Conservation (phyloP, 2,329 filamentous ascomycete species). For the Trematosphaeria pertusa region DNA sequence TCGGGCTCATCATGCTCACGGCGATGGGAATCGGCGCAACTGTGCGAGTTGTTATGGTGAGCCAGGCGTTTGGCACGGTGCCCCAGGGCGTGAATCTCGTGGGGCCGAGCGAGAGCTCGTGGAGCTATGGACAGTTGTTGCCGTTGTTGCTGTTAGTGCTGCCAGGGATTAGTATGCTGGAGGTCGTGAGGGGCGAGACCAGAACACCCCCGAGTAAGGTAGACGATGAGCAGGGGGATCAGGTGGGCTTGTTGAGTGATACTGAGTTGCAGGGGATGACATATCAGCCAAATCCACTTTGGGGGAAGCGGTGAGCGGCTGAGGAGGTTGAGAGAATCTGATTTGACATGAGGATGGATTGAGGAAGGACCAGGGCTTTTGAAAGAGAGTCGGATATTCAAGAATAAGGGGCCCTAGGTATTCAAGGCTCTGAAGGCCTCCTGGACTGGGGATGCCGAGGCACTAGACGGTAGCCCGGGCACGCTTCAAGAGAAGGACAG, state of each 20-base stretch:
- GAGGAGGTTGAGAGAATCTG: background rate
- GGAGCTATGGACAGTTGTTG: conserved; percentile 70
- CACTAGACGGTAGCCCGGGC: background rate
- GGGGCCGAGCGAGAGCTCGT: conserved; percentile 63
- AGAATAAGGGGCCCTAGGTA: background rate
- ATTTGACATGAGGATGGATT: background rate
- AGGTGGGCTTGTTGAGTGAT: conserved; percentile 35
- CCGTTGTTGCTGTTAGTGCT: conserved; percentile 66
- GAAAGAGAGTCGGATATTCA: background rate
- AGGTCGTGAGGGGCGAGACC: conserved; percentile 63
- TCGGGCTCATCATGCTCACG: conserved; percentile 58
- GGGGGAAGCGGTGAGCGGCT: conserved; percentile 24
- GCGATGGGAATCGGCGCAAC: conserved; percentile 66
- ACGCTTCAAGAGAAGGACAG: background rate
- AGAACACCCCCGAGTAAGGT: conserved; percentile 52
- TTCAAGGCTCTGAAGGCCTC: background rate
- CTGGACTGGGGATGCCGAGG: background rate
- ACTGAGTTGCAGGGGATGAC: conserved; percentile 48
- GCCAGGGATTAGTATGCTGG: conserved; percentile 65
- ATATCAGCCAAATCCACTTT: conserved; percentile 58
- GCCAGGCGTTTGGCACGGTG: conserved; percentile 66
- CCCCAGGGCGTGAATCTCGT: conserved; percentile 53
- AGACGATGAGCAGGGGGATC: conserved; percentile 45
- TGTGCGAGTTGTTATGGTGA: conserved; percentile 62
- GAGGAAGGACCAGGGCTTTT: too few species aligned